Percentiles rank a stretch among this genome's conserved stretches.
These are phyloP conservation scores for Fusarium buxicola DNA, from an alignment of 2,329 filamentous ascomycete genomes.

Conservation along the genomic window DNA sequence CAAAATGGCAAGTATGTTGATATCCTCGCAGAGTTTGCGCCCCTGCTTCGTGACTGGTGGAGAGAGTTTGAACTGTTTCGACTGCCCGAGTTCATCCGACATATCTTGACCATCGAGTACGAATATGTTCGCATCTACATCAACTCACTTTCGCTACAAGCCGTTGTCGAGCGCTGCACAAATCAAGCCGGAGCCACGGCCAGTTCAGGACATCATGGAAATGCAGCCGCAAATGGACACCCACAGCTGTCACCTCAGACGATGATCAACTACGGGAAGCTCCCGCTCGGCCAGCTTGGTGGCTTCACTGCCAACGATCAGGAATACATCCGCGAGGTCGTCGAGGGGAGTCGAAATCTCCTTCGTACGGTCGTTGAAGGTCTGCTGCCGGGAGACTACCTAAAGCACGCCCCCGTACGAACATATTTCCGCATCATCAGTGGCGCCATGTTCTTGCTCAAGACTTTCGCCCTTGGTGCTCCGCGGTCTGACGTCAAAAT, in stretches of 20 bases:
- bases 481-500: conserved; percentile 81
- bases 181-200: conserved; percentile 68
- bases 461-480: conserved; percentile 84
- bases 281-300: conserved; percentile 72
- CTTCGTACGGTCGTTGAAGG: conserved; percentile 81
- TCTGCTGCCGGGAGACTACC: conserved; percentile 77
- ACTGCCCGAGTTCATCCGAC: conserved; percentile 72
- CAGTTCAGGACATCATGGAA: conserved; percentile 50
- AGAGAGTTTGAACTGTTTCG: conserved; percentile 83
- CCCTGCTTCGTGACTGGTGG: conserved; percentile 82
- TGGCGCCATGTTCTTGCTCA: conserved; percentile 86
- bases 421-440: conserved; percentile 90
- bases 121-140: conserved; percentile 95
- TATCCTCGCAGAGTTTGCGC: conserved; percentile 83
- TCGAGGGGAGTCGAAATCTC: conserved; percentile 81
- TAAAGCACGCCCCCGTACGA: conserved; percentile 84
- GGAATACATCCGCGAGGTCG: conserved; percentile 80
- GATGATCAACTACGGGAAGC: conserved; percentile 72
- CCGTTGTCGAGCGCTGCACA: conserved; percentile 92
- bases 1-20: conserved; percentile 86
- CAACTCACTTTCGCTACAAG: conserved; percentile 93
- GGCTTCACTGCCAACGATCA: conserved; percentile 75
- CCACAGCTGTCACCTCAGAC: conserved; percentile 69
- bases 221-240: conserved; percentile 46
- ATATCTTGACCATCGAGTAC: conserved; percentile 93